Conservation (phyloP, 2,329 filamentous ascomycete genomes). For the Colletotrichum sp. region DNA sequence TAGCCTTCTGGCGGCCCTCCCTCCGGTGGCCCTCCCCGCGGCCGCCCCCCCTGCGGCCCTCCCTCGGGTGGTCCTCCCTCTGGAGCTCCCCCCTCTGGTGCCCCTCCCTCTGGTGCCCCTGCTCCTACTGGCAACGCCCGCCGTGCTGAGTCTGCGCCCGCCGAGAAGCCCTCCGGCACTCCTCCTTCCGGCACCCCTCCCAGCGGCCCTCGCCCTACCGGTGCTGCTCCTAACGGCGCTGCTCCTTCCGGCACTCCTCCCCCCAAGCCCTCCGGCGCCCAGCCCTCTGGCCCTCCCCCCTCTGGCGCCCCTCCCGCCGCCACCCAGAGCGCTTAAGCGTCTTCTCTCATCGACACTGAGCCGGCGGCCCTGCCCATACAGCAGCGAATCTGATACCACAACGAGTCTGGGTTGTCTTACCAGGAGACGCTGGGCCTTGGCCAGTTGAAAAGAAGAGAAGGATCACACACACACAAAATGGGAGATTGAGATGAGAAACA, state of each 20-base stretch:
- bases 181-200: background rate
- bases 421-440: background rate
- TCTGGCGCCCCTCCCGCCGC: constrained; percentile 1
- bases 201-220: background rate
- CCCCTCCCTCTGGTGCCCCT: background rate
- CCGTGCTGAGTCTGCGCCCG: no score
- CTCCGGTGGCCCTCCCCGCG: no score
- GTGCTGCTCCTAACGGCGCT: background rate
- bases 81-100: background rate
- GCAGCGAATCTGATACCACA: background rate
- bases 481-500: background rate
- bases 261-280: background rate
- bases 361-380: background rate
- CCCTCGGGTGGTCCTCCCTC: no score
- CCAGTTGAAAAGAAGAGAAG: background rate
- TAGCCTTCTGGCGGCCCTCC: background rate
- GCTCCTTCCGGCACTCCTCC: background rate
- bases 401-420: constrained; percentile 4
- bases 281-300: background rate
- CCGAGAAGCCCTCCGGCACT: background rate
- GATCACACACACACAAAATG: background rate
- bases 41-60: no score
- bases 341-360: background rate
- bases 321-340: background rate
- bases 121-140: background rate